These are phyloP conservation scores for Astraeus odoratus DNA, from an alignment of 768 basidiomycete genomes.

Conservation along the genomic window DNA sequence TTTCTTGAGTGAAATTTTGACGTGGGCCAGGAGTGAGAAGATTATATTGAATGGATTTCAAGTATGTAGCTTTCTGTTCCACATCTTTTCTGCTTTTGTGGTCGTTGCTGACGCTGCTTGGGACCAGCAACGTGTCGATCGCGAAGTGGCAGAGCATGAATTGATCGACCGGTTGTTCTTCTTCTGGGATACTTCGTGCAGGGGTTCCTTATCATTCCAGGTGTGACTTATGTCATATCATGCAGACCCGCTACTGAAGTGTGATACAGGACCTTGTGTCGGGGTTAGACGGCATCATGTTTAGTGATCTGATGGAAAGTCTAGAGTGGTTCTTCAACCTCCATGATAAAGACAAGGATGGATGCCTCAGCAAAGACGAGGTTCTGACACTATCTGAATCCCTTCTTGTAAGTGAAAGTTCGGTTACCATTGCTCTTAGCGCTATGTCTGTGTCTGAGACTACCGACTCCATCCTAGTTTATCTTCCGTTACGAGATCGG, in stretches of 20 bases:
- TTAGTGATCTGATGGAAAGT: constrained; percentile 96
- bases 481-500: constrained; percentile 97
- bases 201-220: constrained; percentile 87
- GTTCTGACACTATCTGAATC: constrained; percentile 93
- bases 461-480: constrained; percentile 51
- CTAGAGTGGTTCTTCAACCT: constrained; percentile 99
- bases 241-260: background rate
- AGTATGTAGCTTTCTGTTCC: constrained; percentile 31
- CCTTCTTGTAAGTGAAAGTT: constrained; percentile 58
- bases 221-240: constrained; percentile 30
- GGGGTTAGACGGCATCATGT: constrained; percentile 88
- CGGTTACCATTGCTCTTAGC: background rate
- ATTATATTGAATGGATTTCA: constrained; percentile 90
- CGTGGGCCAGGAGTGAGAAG: constrained; percentile 94
- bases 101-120: background rate
- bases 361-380: constrained; percentile 92
- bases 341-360: constrained; percentile 95
- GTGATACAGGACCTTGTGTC: constrained; percentile 75
- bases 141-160: constrained; percentile 92
- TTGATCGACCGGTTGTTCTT: constrained; percentile 90
- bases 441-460: constrained; percentile 3
- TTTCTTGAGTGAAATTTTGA: constrained; percentile 87
- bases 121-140: constrained; percentile 74
- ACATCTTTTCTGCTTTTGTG: background rate
- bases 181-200: constrained; percentile 83